Evolutionary conservation across 495 filamentous ascomycete genomes (phyloP), one percentile per base, ranked within the genome.

Genomic region (Aspergillus asperescens): DNA sequence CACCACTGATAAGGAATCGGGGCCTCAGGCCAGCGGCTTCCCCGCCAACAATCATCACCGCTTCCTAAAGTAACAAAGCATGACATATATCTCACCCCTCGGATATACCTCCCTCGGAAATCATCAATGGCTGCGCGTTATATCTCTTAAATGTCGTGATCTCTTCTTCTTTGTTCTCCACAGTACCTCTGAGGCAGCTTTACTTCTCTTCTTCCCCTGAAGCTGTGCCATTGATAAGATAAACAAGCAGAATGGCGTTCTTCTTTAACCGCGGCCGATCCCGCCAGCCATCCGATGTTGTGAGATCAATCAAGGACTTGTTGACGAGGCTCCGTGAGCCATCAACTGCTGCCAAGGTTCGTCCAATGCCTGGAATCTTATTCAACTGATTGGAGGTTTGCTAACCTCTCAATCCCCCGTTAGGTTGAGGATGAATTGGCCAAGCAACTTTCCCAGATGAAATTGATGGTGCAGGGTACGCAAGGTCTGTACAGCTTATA

Each of bases 381-480:
- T 7, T 16, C 32, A 4, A 16, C 3, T 3, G 12, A 35, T 7
- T 16, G 73, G 56, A 77, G 73, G 60, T 72, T 39, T 50, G 47
- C 61, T 67, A 51, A 68, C 43, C 3, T 18, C 16, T 15, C 23
- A 28, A 53, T 44, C 37, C 12, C 9, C 24, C 31, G 15, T 34
- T 55, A 87, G 84, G 76, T 81, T 60, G 81, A 84, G 56, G 87
- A 90, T 62, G 87, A 90, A 58, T 74, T 89, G 42, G 81, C 86
- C 31, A 88, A 85, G 67, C 75, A 88, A 54, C 79, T 95, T 19
- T 75, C 78, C 16, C 88, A 92, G 64, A 89, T 90, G 80, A 93
- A 93, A 67, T 67, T 89, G 42, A 77, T 89, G 46, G 78, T 93
- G 19, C 88, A 91, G 74, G 89, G 89, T 50, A 91, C 87, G 52